Conservation (phyloP, 352 stramenopile species). For the Globisporangium echinulatum region DNA sequence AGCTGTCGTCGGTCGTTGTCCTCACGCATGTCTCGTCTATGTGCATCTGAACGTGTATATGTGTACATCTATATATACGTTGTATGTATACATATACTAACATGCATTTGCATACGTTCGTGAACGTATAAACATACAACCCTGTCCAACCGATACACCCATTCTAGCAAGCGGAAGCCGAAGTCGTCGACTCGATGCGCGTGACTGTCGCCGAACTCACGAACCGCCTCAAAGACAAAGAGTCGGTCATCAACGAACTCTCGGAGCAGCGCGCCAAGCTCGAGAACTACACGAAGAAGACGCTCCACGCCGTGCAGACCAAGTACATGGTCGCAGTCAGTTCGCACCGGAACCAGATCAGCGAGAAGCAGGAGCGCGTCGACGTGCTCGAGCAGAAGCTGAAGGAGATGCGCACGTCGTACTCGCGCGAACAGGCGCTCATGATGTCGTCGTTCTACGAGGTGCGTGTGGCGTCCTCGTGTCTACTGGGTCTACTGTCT, state of each 20-base stretch:
- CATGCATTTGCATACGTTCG: too few species aligned
- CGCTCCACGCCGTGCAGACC: constrained; percentile 84
- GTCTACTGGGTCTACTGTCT: neutral
- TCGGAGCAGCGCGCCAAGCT: constrained; percentile 82
- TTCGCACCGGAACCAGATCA: constrained; percentile 84
- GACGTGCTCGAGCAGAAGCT: constrained; percentile 85
- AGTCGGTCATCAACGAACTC: constrained; percentile 85
- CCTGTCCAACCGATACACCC: neutral
- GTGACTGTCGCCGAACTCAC: constrained; percentile 74
- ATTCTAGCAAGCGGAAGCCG: constrained; percentile 43
- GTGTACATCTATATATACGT: constrained; percentile 1
- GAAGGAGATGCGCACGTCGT: constrained; percentile 71
- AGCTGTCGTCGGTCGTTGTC: constrained; percentile 1
- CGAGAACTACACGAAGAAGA: constrained; percentile 90
- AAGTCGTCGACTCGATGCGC: constrained; percentile 70
- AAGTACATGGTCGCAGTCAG: constrained; percentile 89
- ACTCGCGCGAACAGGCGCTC: constrained; percentile 78
- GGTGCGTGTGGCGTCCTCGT: constrained; percentile 21
- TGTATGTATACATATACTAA: too few species aligned
- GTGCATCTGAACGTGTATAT: neutral
- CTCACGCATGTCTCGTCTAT: neutral
- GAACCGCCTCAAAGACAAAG: constrained; percentile 84
- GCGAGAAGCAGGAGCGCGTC: constrained; percentile 80
- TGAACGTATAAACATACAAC: neutral
- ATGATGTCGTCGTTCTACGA: constrained; percentile 90